These are phyloP conservation scores for Alternaria sp. DNA, from an alignment of 2,329 filamentous ascomycete genomes.

Conservation along the genomic window DNA sequence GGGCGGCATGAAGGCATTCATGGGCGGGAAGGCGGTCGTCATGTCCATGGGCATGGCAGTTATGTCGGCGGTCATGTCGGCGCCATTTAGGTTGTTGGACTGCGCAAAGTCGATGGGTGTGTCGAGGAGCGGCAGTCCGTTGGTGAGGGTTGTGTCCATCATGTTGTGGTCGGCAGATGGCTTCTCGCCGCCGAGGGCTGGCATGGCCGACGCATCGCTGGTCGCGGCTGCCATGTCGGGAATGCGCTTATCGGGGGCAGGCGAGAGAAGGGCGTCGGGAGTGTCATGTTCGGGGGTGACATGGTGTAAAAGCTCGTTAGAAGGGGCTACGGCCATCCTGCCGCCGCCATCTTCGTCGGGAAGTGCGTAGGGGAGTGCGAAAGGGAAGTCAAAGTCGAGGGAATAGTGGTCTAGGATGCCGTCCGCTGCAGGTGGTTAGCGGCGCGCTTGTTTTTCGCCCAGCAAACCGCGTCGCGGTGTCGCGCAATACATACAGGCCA, in stretches of 20 bases:
- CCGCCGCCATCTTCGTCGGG: constrained; percentile 38
- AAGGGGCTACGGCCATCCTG: constrained; percentile 43
- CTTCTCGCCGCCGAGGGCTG: constrained; percentile 12
- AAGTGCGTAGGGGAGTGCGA: constrained; percentile 6
- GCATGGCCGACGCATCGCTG: constrained; percentile 28
- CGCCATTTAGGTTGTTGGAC: constrained; percentile 19
- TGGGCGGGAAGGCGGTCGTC: constrained; percentile 15
- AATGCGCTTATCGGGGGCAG: constrained; percentile 28
- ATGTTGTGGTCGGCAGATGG: constrained; percentile 24
- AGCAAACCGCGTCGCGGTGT: constrained; percentile 4
- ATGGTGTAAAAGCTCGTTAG: constrained; percentile 31
- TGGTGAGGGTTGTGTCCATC: constrained; percentile 12
- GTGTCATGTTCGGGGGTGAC: constrained; percentile 36
- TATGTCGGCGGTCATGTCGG: constrained; percentile 15
- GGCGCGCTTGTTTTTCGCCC: constrained; percentile 14
- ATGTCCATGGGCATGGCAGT: constrained; percentile 20
- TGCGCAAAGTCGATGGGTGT: constrained; percentile 32
- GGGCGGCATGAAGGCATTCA: constrained; percentile 25
- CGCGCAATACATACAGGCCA: constrained; percentile 18
- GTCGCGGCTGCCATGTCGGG: constrained; percentile 42
- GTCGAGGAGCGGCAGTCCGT: constrained; percentile 27
- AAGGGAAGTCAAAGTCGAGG: constrained; percentile 10
- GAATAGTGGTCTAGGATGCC: constrained; percentile 7
- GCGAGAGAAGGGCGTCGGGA: constrained; percentile 24
- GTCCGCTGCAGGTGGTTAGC: constrained; percentile 33